Evolutionary conservation across 2,329 filamentous ascomycete genomes (phyloP).

Genomic region (Cytospora chrysosperma): DNA sequence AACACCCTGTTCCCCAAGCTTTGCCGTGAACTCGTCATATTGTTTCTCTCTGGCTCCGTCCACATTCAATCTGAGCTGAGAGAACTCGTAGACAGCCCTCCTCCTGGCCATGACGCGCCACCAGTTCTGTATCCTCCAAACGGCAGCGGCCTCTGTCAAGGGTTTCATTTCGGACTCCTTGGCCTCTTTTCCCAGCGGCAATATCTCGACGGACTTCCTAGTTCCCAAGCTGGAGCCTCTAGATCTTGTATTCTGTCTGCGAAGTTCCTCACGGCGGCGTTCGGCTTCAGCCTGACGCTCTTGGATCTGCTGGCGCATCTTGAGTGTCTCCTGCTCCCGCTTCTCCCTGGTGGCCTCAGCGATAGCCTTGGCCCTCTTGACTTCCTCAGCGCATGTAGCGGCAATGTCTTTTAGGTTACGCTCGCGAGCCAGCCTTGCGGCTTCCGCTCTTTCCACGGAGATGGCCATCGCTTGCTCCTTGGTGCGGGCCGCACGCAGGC

Average conservation of each 20-base stretch:
- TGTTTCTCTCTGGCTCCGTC: slow-evolving; percentile 67
- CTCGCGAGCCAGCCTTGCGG: slow-evolving; percentile 75
- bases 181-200: slow-evolving; percentile 51
- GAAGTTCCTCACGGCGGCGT: slow-evolving; percentile 64
- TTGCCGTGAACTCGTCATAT: slow-evolving; percentile 71
- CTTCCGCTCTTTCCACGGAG: slow-evolving; percentile 74
- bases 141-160: slow-evolving; percentile 62
- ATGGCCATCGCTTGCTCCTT: slow-evolving; percentile 66
- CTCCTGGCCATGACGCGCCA: slow-evolving; percentile 63
- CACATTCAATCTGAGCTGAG: slow-evolving; percentile 65
- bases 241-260: slow-evolving; percentile 53
- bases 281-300: slow-evolving; percentile 78
- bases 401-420: slow-evolving; percentile 81
- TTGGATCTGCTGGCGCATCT: slow-evolving; percentile 72
- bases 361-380: slow-evolving; percentile 78
- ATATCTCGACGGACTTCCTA: slow-evolving; percentile 47
- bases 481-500: slow-evolving; percentile 69
- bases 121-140: slow-evolving; percentile 64
- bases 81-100: slow-evolving; percentile 63
- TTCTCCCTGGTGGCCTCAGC: slow-evolving; percentile 80
- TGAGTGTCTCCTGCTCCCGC: slow-evolving; percentile 70
- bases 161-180: slow-evolving; percentile 46
- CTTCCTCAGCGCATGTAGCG: slow-evolving; percentile 77
- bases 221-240: slow-evolving; percentile 41
- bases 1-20: slow-evolving; percentile 66